Evolutionary conservation across 805 yeast genomes (phyloP).

Genomic region (Lipomyces spencermartinsiae): DNA sequence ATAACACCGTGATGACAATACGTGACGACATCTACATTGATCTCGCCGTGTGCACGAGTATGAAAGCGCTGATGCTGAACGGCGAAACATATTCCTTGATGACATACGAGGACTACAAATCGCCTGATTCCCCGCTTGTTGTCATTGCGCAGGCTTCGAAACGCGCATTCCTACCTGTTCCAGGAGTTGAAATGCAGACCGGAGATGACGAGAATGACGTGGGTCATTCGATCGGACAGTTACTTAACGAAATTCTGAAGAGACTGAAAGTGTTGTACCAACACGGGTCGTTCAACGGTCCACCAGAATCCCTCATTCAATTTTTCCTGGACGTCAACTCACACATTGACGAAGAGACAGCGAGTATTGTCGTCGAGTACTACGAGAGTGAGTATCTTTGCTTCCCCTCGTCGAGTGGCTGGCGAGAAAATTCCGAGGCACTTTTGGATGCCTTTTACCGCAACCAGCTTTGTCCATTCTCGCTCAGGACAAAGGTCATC

Average conservation of each 20-base stretch:
- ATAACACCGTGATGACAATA: constrained; percentile 43
- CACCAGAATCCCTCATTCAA: constrained; percentile 51
- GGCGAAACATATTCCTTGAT: constrained; percentile 43
- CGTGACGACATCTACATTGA: constrained; percentile 51
- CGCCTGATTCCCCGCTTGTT: constrained; percentile 51
- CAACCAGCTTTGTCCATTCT: constrained; percentile 39
- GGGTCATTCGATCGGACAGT: constrained; percentile 37
- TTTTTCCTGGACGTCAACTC: constrained; percentile 52
- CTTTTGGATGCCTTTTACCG: constrained; percentile 56
- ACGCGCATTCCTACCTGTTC: neutral
- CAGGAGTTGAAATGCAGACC: neutral
- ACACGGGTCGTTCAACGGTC: constrained; percentile 51
- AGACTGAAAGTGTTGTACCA: constrained; percentile 47
- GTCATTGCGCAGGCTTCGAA: constrained; percentile 42
- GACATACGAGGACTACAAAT: constrained; percentile 45
- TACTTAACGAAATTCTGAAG: constrained; percentile 39
- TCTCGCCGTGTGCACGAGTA: constrained; percentile 51
- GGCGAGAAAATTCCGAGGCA: constrained; percentile 57
- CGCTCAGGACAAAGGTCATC: constrained; percentile 39
- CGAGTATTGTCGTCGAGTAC: constrained; percentile 55
- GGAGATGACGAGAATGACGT: constrained; percentile 1
- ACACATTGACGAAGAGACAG: constrained; percentile 49
- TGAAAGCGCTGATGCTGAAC: constrained; percentile 51
- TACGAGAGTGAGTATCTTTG: constrained; percentile 60
- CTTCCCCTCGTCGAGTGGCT: constrained; percentile 57